phyloP scores from a whole-genome alignment of 441 rosid species.

The Adansonia madagascariensis region DNA sequence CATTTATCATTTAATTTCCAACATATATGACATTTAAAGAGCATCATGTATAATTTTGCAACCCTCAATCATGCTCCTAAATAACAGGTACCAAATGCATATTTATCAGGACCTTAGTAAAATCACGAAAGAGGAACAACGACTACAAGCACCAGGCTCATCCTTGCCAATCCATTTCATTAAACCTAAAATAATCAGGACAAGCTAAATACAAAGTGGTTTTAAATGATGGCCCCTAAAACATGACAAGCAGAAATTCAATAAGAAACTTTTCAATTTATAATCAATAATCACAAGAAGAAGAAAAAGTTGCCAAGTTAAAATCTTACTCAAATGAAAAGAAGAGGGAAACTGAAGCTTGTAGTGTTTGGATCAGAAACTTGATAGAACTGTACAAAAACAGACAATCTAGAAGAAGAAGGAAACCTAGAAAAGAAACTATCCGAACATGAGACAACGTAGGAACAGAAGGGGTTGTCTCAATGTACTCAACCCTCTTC shows the following conservation, averaged over 20 bases:
- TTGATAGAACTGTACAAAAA: slow-evolving; percentile 76
- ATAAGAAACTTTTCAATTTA: slow-evolving; percentile 12
- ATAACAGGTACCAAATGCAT: neutral
- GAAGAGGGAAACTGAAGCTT: slow-evolving; percentile 93
- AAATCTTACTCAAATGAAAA: slow-evolving; percentile 92
- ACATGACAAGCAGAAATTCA: neutral
- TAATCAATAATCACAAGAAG: neutral
- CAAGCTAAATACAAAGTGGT: neutral
- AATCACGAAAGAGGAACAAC: neutral
- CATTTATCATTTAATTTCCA: slow-evolving; percentile 11
- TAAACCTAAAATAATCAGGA: neutral
- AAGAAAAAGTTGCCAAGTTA: neutral
- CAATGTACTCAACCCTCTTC: slow-evolving; percentile 92
- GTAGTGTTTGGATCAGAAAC: slow-evolving; percentile 66
- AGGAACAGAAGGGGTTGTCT: slow-evolving; percentile 92
- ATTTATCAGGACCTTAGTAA: slow-evolving; percentile 2
- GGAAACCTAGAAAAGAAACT: slow-evolving; percentile 85
- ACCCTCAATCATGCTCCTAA: neutral
- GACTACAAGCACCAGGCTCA: neutral
- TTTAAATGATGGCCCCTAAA: neutral
- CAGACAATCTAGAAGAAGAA: slow-evolving; percentile 71
- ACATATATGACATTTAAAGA: neutral
- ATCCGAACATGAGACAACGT: slow-evolving; percentile 74
- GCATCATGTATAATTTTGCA: neutral
- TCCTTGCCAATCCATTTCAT: neutral